Evolutionary conservation across 148 eudicot genomes (phyloP).

Genomic region (Silene latifolia): DNA sequence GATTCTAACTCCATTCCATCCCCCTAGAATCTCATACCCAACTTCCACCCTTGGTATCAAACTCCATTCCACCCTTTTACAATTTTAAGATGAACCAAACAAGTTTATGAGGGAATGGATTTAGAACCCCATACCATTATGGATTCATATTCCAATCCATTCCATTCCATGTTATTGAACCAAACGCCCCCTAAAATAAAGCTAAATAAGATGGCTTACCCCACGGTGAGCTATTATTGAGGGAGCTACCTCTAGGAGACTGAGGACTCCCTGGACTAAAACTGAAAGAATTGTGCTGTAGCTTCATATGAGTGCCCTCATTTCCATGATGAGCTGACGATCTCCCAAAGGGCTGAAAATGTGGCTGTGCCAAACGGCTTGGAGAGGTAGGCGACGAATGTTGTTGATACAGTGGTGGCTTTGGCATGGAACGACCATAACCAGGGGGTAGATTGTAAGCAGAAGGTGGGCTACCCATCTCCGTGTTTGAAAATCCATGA

Average conservation of each 20-base stretch:
- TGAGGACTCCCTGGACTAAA: constrained; percentile 45
- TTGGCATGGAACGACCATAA: constrained; percentile 45
- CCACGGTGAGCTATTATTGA: constrained; percentile 48
- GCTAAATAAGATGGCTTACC: constrained; percentile 35
- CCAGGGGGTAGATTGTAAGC: constrained; percentile 44
- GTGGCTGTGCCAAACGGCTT: constrained; percentile 71
- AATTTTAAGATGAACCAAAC: no score
- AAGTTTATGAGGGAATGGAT: no score
- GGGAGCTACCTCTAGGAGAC: constrained; percentile 46
- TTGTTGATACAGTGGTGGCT: constrained; percentile 44
- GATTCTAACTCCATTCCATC: no score
- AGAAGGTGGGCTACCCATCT: constrained; percentile 48
- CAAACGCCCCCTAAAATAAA: no score
- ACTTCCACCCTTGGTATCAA: no score
- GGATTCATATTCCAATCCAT: no score
- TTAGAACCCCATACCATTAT: no score
- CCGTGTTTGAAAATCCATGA: constrained; percentile 51
- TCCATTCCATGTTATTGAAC: no score
- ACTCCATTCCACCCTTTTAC: no score
- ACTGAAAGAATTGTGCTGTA: constrained; percentile 40
- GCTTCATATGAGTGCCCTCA: constrained; percentile 57
- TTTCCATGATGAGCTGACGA: constrained; percentile 39
- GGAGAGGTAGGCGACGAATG: constrained; percentile 61
- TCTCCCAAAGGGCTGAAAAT: constrained; percentile 62
- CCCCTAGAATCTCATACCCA: no score